Evolutionary conservation across 352 stramenopile genomes (phyloP), one percentile per base, ranked within the genome.

Genomic region (Globisporangium nagaii): DNA sequence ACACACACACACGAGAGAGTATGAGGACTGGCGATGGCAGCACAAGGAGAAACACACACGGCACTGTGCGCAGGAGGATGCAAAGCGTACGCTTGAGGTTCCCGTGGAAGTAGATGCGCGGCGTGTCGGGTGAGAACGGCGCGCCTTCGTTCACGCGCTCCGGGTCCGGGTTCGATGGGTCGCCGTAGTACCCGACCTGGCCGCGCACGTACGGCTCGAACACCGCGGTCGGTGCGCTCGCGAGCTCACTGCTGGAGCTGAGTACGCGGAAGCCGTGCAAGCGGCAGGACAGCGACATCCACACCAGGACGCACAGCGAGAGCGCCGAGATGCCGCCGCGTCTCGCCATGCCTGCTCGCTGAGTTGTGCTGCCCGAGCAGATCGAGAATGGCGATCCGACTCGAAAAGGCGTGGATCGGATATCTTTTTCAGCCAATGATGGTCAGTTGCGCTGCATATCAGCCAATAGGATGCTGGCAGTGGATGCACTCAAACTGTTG

Each of bases 171-270:
- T 90, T 88, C 13, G 57, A 40, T 3, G 84, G 75, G 54, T 97
- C 84, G 42, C 90, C 86, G 35, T 88, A 91, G 56, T 87, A 85
- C 13, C 86, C 89, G 1, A 94, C 90, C 43, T 75, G 76, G 15
- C 90, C 90, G 8, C 53, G 56, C 7, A 79, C 82, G 54, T 97
- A 97, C 13, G 91, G 89, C 51, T 85, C 69, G 43, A 97, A 97
- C 6, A 73, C 65, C 1, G 80, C 80, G 10, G 56, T 59, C 10
- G 68, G 72, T 5, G 44, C 53, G 1, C 59, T 53, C 3, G 67
- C 30, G 8, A 67, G 65, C 13, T 87, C 73, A 3, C 42, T 60
- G 0, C 52, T 53, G 24, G 67, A 67, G 19, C 56, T 63, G 11
- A 89, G 57, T 39, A 75, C 54, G 5, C 79, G 74, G 45, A 76